Percentiles rank a stretch among this genome's conserved stretches.
Evolutionary conservation across 2,329 filamentous ascomycete species (phyloP).

Genomic region (Calonectria crousiana): DNA sequence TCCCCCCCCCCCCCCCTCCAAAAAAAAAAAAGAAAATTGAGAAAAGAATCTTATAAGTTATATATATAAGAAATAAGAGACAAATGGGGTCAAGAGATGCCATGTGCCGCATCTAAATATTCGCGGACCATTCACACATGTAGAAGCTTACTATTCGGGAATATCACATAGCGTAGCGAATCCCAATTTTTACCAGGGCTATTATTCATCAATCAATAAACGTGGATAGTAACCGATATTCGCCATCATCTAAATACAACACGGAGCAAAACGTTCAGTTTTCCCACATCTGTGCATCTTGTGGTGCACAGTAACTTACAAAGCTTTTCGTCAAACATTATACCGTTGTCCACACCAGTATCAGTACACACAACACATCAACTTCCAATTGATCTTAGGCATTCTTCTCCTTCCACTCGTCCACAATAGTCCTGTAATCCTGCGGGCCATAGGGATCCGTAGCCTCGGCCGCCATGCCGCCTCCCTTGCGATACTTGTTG

Average conservation of each 20-base stretch:
- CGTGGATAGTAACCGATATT: background rate
- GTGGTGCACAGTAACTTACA: background rate
- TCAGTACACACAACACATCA: background rate
- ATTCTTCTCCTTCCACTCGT: slow-evolving; percentile 60
- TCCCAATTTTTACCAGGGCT: background rate
- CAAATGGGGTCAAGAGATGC: background rate
- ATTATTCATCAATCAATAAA: background rate
- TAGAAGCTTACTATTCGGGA: background rate
- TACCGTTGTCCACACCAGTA: background rate
- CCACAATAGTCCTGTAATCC: slow-evolving; percentile 67
- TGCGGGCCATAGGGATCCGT: slow-evolving; percentile 69
- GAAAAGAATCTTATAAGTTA: background rate
- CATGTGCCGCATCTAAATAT: background rate
- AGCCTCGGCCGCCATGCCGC: slow-evolving; percentile 63
- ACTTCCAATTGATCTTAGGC: background rate
- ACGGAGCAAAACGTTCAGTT: background rate
- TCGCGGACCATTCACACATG: background rate
- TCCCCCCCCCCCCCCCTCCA: too few species aligned
- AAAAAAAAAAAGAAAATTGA: too few species aligned
- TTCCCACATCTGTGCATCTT: background rate
- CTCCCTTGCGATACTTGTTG: slow-evolving; percentile 65
- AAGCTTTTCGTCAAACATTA: background rate
- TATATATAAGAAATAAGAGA: background rate
- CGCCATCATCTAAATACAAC: background rate
- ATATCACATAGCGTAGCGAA: background rate